phyloP scores from a whole-genome alignment of 169 alveolate genomes.

The Plasmodium chabaudi region DNA sequence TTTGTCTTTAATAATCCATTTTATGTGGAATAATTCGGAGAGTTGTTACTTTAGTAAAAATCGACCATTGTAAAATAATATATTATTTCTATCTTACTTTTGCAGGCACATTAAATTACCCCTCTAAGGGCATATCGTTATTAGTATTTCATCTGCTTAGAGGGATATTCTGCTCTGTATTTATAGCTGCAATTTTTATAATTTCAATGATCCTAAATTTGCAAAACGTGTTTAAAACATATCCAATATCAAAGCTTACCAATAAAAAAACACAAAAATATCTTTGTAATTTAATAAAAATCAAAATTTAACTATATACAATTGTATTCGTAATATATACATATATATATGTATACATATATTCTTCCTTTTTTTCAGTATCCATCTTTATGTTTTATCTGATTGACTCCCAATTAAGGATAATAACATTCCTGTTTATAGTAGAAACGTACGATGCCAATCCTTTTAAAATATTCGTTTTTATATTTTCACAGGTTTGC shows the following conservation, averaged over 20 bases:
- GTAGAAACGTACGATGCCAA: constrained; percentile 72
- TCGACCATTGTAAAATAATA: neutral
- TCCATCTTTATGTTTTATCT: constrained; percentile 59
- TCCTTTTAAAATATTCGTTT: constrained; percentile 72
- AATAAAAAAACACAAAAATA: constrained; percentile 63
- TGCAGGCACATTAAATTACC: constrained; percentile 53
- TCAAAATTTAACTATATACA: constrained; percentile 2
- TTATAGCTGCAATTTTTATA: constrained; percentile 53
- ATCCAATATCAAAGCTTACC: constrained; percentile 35
- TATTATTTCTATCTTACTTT: neutral
- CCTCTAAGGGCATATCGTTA: constrained; percentile 56
- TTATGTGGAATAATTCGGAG: neutral
- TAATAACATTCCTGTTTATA: constrained; percentile 70
- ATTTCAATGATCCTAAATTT: constrained; percentile 52
- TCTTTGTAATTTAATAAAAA: constrained; percentile 23
- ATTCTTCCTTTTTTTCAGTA: constrained; percentile 31
- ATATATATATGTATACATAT: neutral
- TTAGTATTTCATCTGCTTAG: constrained; percentile 58
- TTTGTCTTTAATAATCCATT: neutral
- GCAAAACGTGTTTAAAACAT: constrained; percentile 60
- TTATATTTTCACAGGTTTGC: constrained; percentile 63
- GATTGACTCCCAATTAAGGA: constrained; percentile 73
- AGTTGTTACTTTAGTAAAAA: neutral
- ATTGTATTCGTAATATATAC: neutral
- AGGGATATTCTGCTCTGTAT: constrained; percentile 65